Evolutionary conservation across 1,139 yeast species (phyloP), one percentile per base, ranked within the genome.

Genomic region (Blastobotrys malaysiensis): DNA sequence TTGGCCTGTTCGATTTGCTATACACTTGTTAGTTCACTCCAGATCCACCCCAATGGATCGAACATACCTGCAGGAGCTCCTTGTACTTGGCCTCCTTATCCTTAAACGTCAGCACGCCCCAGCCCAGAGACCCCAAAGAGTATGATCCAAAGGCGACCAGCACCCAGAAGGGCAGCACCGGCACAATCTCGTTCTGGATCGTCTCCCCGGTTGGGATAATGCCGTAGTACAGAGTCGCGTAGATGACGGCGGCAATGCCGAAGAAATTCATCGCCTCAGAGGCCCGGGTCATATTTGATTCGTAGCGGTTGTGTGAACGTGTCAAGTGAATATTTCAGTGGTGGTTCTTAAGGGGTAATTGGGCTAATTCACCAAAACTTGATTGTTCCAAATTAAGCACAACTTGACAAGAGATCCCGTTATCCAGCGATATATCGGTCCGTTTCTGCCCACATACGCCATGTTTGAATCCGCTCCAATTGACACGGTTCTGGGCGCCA

Each of bases 111-210:
- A 77, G 73, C 19, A 86, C 84, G 53, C 88, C 89, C 77, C 80
- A 81, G 45, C 93, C 91, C 57, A 86, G 76, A 9, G 86, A 80
- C 49, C 79, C 85, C 63, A 86, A 76, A n/a, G 90, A 83, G 65
- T 83, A 86, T 19, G 87, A 74, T 31, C 91, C 91, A 67, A 86
- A 85, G 5, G 86, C 65, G 36, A 86, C 88, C 61, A 86, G 72
- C 0, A 75, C 78, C 91, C 91, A 86, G 76, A 79, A 83, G 52
- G 93, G 93, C 56, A 86, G 71, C 65, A 77, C 77, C 22, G 91
- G 91, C 59, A 86, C 71, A 56, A 86, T 78, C 60, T 83, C 83
- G 44, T 73, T 66, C 52, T 76, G 79, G 62, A 85, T 64, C 46
- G 69, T 64, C 16, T 69, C 71, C n/a, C 83, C 75, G 2, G 79